These are phyloP conservation scores for Exophiala dermatitidis DNA, from an alignment of 2,329 filamentous ascomycete species.

Conservation along the genomic window DNA sequence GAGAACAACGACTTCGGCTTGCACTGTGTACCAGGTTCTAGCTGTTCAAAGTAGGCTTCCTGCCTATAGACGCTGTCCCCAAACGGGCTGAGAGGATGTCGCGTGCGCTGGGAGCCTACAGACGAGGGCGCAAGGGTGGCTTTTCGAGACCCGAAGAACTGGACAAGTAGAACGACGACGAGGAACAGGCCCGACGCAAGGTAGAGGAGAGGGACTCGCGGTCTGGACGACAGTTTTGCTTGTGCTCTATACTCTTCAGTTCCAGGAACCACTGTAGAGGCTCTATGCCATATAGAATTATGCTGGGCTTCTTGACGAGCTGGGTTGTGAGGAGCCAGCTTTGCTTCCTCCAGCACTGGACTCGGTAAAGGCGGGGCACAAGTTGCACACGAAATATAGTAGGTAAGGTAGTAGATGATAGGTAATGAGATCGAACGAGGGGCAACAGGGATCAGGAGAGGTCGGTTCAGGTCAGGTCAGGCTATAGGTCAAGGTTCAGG, in stretches of 20 bases:
- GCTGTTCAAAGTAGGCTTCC: slow-evolving; percentile 26
- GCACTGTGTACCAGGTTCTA: slow-evolving; percentile 27
- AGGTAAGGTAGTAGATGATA: too few species aligned
- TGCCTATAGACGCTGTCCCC: slow-evolving; percentile 28
- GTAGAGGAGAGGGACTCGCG: slow-evolving; percentile 20
- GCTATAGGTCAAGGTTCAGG: too few species aligned
- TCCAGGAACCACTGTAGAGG: slow-evolving; percentile 15
- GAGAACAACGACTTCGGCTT: slow-evolving; percentile 26
- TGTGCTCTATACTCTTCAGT: slow-evolving; percentile 15
- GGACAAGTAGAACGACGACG: slow-evolving; percentile 12
- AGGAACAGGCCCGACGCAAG: slow-evolving; percentile 19
- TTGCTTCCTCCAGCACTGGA: slow-evolving; percentile 9
- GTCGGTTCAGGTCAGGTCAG: too few species aligned
- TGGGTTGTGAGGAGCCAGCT: slow-evolving; percentile 13
- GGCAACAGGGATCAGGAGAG: too few species aligned
- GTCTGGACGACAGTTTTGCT: slow-evolving; percentile 17
- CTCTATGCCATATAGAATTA: slow-evolving; percentile 12
- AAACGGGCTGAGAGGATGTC: slow-evolving; percentile 21
- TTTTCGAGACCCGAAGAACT: slow-evolving; percentile 15
- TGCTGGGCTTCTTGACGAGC: not conserved
- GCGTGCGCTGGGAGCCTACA: not conserved
- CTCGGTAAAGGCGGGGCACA: slow-evolving; percentile 1
- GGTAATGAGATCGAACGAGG: too few species aligned
- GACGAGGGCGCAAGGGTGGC: slow-evolving; percentile 7
- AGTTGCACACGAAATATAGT: not conserved